Conservation (phyloP, 176 grass and related monocot species). For the Stipa capillata region DNA sequence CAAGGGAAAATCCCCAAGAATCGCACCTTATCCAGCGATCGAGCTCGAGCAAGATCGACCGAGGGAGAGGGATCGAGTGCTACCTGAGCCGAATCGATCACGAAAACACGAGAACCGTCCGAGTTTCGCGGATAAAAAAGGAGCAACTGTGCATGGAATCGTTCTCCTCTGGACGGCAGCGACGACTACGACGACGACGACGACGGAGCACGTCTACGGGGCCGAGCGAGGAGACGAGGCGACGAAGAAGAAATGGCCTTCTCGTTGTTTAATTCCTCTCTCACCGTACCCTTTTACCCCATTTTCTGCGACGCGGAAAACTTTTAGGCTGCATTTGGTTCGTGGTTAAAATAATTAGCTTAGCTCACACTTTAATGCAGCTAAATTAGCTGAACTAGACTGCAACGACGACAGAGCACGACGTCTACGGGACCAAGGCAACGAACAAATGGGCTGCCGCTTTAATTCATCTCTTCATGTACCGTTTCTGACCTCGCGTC, state of each 20-base stretch:
- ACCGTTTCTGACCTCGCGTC: neutral
- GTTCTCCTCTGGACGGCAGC: conserved; percentile 3
- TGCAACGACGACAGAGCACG: too few species aligned
- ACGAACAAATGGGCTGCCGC: too few species aligned
- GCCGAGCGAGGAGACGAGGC: neutral
- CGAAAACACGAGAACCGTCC: neutral
- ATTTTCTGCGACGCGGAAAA: too few species aligned
- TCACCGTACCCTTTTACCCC: too few species aligned
- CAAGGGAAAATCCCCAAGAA: neutral
- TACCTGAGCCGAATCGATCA: neutral
- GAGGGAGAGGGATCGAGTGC: neutral
- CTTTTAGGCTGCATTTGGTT: too few species aligned
- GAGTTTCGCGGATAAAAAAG: neutral
- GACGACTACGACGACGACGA: conserved; percentile 18
- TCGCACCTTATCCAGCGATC: neutral
- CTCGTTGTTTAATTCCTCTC: neutral
- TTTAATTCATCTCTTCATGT: too few species aligned
- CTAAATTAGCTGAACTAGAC: too few species aligned
- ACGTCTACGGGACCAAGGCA: too few species aligned
- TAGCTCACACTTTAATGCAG: too few species aligned
- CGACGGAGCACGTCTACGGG: neutral
- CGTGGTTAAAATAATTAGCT: too few species aligned
- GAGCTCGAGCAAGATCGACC: too few species aligned
- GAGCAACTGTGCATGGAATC: neutral
- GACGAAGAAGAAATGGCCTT: conserved; percentile 2